Base-by-base conservation (phyloP, 495 filamentous ascomycete species). In the Haplographium delicatum region DNA sequence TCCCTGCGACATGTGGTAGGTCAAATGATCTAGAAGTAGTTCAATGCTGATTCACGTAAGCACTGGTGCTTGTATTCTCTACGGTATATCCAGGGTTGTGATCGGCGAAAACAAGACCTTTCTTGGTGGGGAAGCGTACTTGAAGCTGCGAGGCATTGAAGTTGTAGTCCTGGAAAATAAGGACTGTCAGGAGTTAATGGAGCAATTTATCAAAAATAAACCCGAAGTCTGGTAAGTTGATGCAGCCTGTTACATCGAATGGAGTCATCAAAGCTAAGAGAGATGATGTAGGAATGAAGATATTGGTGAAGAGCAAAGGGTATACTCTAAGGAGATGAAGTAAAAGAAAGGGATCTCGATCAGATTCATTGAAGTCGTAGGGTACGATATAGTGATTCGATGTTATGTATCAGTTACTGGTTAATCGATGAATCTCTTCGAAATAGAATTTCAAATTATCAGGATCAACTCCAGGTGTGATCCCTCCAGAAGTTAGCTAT, bases 361-460 rank as follows among this genome's bases (percentile, higher is more conserved):
- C 11, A 16, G 15, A 38, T 16, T 5, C 5, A 4, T 27, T 8
- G 23, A 38, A 5, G 15, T 38, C 5, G 28, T n/a, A n/a, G 28
- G 6, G 28, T 7, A 8, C 34, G 5, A n/a, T 38, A 5, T 16
- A 38, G 13, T 5, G 10, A 38, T 38, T 38, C 34, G 13, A 7
- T 44, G 26, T 30, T 44, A 44, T 44, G 11, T 8, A 24, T 55
- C 33, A 60, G 16, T 33, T 66, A 40, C 63, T 69, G 51, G 72
- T 76, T 39, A 79, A 69, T 45, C 88, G 85, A 62, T 94, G 87
- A 47, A 96, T 81, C 68, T 98, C 94, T 66, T 94, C 72, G 54
- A 97, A 94, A 76, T 83, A 98, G 71, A 91, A 94, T 61, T 78
- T 88, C 47, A 98, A 71, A 64, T 96, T 81, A 31, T 96, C 89